A percentile compares a stretch with the other conserved stretches of the same genome.
phyloP scores from a whole-genome alignment of 495 filamentous ascomycete species.

The Opeltia flavorubescens region DNA sequence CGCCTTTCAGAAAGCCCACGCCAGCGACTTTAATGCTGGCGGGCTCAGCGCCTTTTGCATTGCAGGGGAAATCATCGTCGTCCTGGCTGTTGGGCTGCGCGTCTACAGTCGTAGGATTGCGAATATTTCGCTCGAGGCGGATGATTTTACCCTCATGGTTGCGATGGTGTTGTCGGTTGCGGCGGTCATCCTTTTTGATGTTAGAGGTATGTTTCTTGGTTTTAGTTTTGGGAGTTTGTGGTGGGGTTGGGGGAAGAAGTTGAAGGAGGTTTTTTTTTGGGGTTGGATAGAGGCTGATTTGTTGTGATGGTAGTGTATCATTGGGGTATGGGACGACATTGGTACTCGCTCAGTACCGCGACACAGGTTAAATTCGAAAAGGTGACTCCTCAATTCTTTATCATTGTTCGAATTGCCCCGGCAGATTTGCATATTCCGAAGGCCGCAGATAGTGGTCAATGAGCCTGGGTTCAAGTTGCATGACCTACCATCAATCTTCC shows the following conservation, averaged over 20 bases:
- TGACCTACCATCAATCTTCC: too few species aligned
- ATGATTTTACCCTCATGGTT: constrained; percentile 2
- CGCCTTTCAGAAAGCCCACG: too few species aligned
- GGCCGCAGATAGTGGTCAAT: too few species aligned
- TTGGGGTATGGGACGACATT: too few species aligned
- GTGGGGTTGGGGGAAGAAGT: background rate
- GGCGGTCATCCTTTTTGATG: background rate
- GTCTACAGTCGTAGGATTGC: constrained; percentile 1
- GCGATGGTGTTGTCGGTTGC: background rate
- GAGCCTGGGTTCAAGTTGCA: too few species aligned
- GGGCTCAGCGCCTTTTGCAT: constrained; percentile 3
- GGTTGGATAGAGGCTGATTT: background rate
- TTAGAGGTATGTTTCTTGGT: background rate
- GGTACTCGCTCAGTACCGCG: too few species aligned
- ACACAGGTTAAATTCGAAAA: too few species aligned
- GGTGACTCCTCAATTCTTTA: too few species aligned
- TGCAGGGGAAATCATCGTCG: background rate
- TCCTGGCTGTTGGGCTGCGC: background rate
- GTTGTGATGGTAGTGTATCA: background rate
- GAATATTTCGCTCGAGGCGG: background rate
- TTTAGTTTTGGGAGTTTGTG: background rate
- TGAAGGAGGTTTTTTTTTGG: background rate
- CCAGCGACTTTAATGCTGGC: background rate
- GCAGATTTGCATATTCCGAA: too few species aligned
- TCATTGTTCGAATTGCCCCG: too few species aligned